Conservation (phyloP, 371 early-diverging fungal species). For the Mucor plumbeus region DNA sequence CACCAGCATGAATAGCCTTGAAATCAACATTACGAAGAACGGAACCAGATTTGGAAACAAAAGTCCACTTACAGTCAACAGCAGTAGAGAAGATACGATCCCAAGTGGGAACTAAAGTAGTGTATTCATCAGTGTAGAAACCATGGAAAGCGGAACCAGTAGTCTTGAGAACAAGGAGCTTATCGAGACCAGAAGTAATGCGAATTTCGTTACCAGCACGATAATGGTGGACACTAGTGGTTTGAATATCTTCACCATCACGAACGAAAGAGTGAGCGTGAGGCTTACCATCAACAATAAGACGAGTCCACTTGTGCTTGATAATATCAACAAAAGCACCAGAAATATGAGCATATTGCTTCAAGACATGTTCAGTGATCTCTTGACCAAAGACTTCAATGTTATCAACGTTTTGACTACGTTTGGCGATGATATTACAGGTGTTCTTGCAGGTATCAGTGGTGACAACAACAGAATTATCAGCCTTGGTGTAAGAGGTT, state of each 20-base stretch:
- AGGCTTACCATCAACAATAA: conserved; percentile 67
- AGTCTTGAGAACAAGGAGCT: conserved; percentile 75
- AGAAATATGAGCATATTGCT: conserved; percentile 74
- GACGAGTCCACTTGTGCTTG: conserved; percentile 80
- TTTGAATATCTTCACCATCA: conserved; percentile 77
- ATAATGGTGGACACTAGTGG: conserved; percentile 61
- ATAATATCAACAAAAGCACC: conserved; percentile 74
- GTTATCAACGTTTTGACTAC: conserved; percentile 68
- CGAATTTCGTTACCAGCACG: conserved; percentile 58
- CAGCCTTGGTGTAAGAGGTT: conserved; percentile 81
- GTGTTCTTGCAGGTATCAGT: conserved; percentile 87
- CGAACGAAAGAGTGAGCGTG: conserved; percentile 84
- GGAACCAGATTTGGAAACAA: conserved; percentile 39
- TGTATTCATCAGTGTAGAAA: conserved; percentile 78
- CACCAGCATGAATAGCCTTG: conserved; percentile 63
- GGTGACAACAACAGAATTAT: conserved; percentile 67
- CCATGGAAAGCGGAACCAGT: conserved; percentile 85
- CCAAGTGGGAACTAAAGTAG: conserved; percentile 75
- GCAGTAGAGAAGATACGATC: conserved; percentile 85
- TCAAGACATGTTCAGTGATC: conserved; percentile 72
- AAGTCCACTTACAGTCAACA: conserved; percentile 76
- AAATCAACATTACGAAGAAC: conserved; percentile 57
- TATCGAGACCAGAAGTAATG: conserved; percentile 67
- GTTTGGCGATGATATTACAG: conserved; percentile 78
- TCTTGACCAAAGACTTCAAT: conserved; percentile 80